Base-by-base conservation (phyloP, 768 basidiomycete genomes). In the Rhodosporidiobolus sp. region DNA sequence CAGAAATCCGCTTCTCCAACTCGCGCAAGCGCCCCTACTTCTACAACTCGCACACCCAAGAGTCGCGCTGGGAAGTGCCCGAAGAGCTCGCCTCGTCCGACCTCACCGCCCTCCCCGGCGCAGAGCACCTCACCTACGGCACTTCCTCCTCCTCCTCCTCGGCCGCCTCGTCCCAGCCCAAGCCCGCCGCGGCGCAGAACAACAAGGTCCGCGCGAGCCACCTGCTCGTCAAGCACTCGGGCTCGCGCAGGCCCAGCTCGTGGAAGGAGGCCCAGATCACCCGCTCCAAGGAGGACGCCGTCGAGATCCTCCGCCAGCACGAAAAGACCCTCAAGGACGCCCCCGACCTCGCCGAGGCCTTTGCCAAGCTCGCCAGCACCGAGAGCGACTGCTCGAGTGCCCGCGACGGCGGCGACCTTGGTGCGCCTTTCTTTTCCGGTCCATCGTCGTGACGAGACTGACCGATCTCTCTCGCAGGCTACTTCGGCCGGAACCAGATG, bases 371-470 rank as follows among this genome's bases (percentile, higher is more conserved):
- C 54, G 96, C 96, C 4, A 78, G 79, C 19, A 76, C 83, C 61
- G 85, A 95, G 79, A 94, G 92, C 30, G 94, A 99, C 80, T 97
- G 94, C 81, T 90, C 90, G 10, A 93, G 91, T 50, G 90, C 94
- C 78, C 80, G 85, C 30, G 85, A 90, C 73, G 85, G 85, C 5
- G 96, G 96, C 1, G 94, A 99, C 81, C 86, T 99, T 11, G 92
- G 76, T 74, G 28, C 55, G 71, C 3, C 54, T 22, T 19, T 28
- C 20, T 56, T 55, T n/a, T 24, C 5, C n/a, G 9, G 26, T 4
- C 4, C 45, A 30, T 28, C 26, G 30, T 14, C 10, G 7, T 22
- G 26, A 26, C 22, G 26, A 26, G 22, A n/a, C 28, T 54, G 26
- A 12, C 45, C 30, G 28, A 59, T 24, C 8, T 50, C 22, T 5